Percentiles rank a stretch among this genome's conserved stretches.
Conservation (phyloP, 148 eudicot species). For the Gaultheria prostrata region DNA sequence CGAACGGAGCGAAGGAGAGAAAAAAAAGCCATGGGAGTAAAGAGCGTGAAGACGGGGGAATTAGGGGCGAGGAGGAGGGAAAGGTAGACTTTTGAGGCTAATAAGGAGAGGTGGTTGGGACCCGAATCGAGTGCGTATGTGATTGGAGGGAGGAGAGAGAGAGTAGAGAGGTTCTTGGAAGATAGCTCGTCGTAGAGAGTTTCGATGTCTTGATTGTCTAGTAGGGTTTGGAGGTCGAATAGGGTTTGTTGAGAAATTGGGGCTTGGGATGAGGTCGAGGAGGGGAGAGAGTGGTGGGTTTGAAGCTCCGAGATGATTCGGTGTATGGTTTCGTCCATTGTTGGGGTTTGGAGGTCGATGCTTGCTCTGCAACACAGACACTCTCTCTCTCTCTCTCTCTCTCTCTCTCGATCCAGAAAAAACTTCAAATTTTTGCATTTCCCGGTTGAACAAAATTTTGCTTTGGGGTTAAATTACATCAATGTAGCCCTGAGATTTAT, state of each 20-base stretch:
- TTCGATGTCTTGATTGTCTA: constrained; percentile 37
- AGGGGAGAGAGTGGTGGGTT: constrained; percentile 16
- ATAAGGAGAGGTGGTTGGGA: constrained; percentile 38
- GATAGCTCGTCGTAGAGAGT: constrained; percentile 49
- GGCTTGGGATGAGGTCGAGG: constrained; percentile 24
- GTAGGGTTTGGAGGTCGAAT: constrained; percentile 49
- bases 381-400: background rate
- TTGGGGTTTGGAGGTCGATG: background rate
- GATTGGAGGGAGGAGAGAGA: constrained; percentile 50
- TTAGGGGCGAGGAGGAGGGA: constrained; percentile 59
- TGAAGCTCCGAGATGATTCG: constrained; percentile 41
- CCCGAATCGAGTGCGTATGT: constrained; percentile 61
- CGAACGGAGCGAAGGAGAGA: constrained; percentile 67
- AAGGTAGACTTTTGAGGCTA: constrained; percentile 61
- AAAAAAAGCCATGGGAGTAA: constrained; percentile 75
- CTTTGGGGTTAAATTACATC: too few species aligned
- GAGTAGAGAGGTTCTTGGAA: constrained; percentile 34
- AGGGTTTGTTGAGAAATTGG: constrained; percentile 52
- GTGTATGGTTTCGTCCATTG: constrained; percentile 48
- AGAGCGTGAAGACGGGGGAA: constrained; percentile 75
- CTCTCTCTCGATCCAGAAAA: background rate
- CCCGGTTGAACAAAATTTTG: constrained; percentile 6
- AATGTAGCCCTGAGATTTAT: too few species aligned
- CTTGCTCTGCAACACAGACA: background rate
- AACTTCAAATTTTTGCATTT: background rate